Conservation (phyloP, 139 green algal species). For the Coccomyxa sp. region DNA sequence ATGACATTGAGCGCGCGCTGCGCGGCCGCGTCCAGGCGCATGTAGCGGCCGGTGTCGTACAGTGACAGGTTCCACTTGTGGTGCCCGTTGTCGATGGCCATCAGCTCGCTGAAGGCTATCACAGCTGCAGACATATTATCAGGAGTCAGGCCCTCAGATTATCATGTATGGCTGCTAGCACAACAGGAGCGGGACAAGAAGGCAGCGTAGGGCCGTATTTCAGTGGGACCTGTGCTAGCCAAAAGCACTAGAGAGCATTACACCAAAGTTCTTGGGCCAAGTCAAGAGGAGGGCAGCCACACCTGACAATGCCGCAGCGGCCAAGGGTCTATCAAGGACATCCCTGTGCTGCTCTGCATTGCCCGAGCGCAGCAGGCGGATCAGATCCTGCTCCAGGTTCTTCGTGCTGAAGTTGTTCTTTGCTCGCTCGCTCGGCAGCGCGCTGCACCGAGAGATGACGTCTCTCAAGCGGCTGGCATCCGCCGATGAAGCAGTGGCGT, state of each 20-base stretch:
- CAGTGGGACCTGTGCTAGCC: too few relatives aligned
- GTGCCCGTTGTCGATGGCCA: constrained; percentile 42
- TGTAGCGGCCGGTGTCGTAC: constrained; percentile 64
- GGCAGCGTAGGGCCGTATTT: too few relatives aligned
- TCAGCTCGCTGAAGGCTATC: constrained; percentile 60
- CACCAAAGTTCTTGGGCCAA: too few relatives aligned
- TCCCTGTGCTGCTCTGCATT: constrained; percentile 66
- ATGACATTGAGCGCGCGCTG: constrained; percentile 90
- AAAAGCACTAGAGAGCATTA: too few relatives aligned
- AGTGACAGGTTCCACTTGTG: constrained; percentile 63
- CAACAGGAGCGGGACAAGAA: too few relatives aligned
- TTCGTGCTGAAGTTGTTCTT: constrained; percentile 57
- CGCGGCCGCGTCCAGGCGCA: constrained; percentile 49
- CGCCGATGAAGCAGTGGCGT: not conserved
- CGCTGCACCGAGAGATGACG: constrained; percentile 66
- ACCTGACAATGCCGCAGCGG: constrained; percentile 55
- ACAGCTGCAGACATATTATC: constrained; percentile 41
- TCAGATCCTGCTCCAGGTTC: constrained; percentile 65
- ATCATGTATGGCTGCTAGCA: too few relatives aligned
- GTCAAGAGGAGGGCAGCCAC: not conserved
- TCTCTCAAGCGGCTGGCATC: constrained; percentile 36
- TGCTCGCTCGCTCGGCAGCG: constrained; percentile 51
- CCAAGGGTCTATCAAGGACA: constrained; percentile 61
- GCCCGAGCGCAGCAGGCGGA: constrained; percentile 38
- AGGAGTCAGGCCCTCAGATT: too few relatives aligned